These are phyloP conservation scores for Uncinocarpus reesii DNA, from an alignment of 2,329 filamentous ascomycete genomes.

Conservation along the genomic window DNA sequence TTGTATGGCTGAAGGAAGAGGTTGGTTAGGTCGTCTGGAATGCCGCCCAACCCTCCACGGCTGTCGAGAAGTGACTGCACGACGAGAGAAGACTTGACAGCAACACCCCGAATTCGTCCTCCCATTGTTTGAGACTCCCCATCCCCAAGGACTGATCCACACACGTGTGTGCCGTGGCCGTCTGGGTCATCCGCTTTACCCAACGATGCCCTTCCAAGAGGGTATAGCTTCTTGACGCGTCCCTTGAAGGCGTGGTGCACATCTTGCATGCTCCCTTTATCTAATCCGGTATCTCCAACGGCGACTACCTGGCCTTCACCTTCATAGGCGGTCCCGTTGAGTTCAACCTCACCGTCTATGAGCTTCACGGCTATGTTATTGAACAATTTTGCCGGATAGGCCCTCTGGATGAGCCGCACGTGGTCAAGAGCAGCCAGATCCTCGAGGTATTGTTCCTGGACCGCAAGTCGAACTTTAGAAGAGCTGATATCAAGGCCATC, in stretches of 20 bases:
- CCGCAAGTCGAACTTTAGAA: slow-evolving; percentile 13
- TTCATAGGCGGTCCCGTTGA: slow-evolving; percentile 10
- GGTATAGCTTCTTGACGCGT: slow-evolving; percentile 17
- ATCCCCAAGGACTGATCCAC: slow-evolving; percentile 19
- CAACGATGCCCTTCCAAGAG: slow-evolving; percentile 9
- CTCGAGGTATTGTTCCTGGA: slow-evolving; percentile 16
- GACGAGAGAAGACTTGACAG: slow-evolving; percentile 19
- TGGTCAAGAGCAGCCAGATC: slow-evolving; percentile 16
- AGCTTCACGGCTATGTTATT: slow-evolving; percentile 19
- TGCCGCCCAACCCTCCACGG: slow-evolving; percentile 14
- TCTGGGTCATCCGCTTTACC: slow-evolving; percentile 14
- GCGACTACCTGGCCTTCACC: slow-evolving; percentile 20
- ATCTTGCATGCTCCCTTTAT: slow-evolving; percentile 15
- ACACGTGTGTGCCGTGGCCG: slow-evolving; percentile 22
- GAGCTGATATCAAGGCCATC: slow-evolving; percentile 4
- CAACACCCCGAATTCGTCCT: slow-evolving; percentile 17
- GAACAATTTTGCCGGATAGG: slow-evolving; percentile 16
- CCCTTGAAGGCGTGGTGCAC: slow-evolving; percentile 18
- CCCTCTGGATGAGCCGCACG: slow-evolving; percentile 17
- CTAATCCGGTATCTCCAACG: slow-evolving; percentile 21
- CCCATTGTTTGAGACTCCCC: slow-evolving; percentile 15
- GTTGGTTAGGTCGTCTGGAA: slow-evolving; percentile 16
- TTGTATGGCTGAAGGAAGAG: slow-evolving; percentile 19
- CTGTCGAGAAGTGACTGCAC: slow-evolving; percentile 19
- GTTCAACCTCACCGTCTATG: slow-evolving; percentile 13